Evolutionary conservation across 495 filamentous ascomycete species (phyloP), one percentile per base, ranked within the genome.

Genomic region (Chaetomium cochliodes): DNA sequence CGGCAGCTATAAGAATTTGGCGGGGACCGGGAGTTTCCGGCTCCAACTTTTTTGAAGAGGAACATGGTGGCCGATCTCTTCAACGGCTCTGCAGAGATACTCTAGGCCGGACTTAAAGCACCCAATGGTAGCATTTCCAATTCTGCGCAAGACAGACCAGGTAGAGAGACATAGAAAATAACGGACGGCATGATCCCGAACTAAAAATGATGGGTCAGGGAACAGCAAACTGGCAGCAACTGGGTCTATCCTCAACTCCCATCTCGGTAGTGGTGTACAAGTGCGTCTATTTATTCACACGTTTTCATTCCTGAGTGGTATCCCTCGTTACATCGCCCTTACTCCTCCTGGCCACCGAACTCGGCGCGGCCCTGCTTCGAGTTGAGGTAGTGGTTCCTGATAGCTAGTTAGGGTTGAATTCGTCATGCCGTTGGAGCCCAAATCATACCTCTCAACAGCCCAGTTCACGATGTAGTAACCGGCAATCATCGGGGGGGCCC

Each of bases 301-400:
- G 22, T 22, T 23, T 49, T 26, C 52, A 25, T 13, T 57, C 26
- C 41, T 23, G 23, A 42, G 22, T 46, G 39, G 26, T 23, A 41
- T 28, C 16, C 52, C 18, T 46, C 57, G 39, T 44, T 23, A 39
- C 39, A 20, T 15, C 18, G 30, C 53, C 30, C 64, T 73, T 83
- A 80, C 69, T 84, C 79, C 65, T 80, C 79, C 18, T 70, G 72
- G 42, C 64, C 77, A 46, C 64, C 77, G 64, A 86, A 78, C 73
- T 85, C 80, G 59, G 84, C 79, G 65, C 91, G 90, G 51, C 92
- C 92, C 49, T 84, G 82, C 85, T 97, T 97, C 72, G 90, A 94
- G 85, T 96, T 94, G 69, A 94, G 82, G 81, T 88, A 94, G 72
- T 96, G 84, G 81, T 97, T 97, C 76, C 92, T 96, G 69, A 16